Conservation (phyloP, 2,329 filamentous ascomycete species). For the Colletotrichum tamarilloi region DNA sequence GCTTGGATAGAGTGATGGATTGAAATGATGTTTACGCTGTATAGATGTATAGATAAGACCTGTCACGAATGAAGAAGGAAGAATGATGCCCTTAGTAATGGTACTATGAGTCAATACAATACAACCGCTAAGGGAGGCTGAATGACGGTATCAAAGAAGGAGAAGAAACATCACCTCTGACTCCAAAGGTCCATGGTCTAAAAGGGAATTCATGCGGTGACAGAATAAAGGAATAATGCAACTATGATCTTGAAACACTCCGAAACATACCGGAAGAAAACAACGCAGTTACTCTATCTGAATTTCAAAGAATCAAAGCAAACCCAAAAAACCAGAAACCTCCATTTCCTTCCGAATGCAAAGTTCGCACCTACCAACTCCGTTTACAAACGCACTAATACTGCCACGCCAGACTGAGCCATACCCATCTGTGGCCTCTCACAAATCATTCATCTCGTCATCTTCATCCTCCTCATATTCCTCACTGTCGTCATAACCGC, state of each 20-base stretch:
- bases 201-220: no score
- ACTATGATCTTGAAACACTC: no score
- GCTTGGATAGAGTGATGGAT: slow-evolving; percentile 8
- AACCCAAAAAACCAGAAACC: not conserved
- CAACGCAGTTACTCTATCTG: not conserved
- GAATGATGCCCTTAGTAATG: not conserved
- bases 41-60: slow-evolving; percentile 23
- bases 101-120: not conserved
- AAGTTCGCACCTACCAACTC: not conserved
- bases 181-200: no score
- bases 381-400: not conserved
- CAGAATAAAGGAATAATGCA: no score
- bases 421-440: not conserved
- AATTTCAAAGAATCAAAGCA: not conserved
- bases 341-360: not conserved
- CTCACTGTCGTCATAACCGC: not conserved
- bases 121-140: not conserved
- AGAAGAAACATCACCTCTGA: no score
- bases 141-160: not conserved
- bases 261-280: not conserved
- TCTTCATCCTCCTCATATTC: not conserved
- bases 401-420: not conserved
- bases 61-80: not conserved
- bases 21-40: slow-evolving; percentile 20
- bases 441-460: not conserved